Percentiles rank a stretch among this genome's conserved stretches.
phyloP scores from a whole-genome alignment of 352 stramenopile species.

The Phytophthora megakarya region DNA sequence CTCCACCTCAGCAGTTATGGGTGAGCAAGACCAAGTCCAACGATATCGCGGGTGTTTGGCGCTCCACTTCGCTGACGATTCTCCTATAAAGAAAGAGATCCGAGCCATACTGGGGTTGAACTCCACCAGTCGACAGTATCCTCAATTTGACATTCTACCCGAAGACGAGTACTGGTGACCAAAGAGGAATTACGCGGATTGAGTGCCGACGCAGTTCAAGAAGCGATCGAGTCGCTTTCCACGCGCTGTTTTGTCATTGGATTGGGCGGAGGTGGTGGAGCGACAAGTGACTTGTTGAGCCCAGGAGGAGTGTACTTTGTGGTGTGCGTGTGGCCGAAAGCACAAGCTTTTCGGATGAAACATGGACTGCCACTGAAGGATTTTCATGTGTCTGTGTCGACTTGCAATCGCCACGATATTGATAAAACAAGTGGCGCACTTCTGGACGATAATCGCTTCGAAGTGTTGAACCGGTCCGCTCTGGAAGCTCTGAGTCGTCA shows the following conservation, averaged over 20 bases:
- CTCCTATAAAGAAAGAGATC: constrained; percentile 26
- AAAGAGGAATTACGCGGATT: constrained; percentile 52
- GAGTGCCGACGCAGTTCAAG: constrained; percentile 26
- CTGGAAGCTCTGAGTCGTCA: constrained; percentile 41
- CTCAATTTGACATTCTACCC: constrained; percentile 18
- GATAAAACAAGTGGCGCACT: constrained; percentile 52
- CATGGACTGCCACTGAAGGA: constrained; percentile 47
- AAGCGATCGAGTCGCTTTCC: constrained; percentile 34
- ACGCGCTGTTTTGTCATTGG: constrained; percentile 50
- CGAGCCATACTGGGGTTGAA: constrained; percentile 18
- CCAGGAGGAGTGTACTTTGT: constrained; percentile 48
- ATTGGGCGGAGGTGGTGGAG: constrained; percentile 32
- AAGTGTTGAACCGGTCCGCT: constrained; percentile 29
- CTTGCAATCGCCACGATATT: constrained; percentile 48
- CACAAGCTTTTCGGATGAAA: constrained; percentile 48
- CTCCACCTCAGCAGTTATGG: constrained; percentile 1
- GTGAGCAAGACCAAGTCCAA: constrained; percentile 18
- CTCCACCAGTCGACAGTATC: not conserved
- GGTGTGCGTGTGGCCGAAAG: constrained; percentile 66
- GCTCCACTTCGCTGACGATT: constrained; percentile 31
- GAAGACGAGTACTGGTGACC: constrained; percentile 49
- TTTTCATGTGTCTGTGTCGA: constrained; percentile 62
- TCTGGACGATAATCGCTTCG: constrained; percentile 19
- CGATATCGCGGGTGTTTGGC: constrained; percentile 48
- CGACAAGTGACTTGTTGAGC: constrained; percentile 10